These are phyloP conservation scores for Apostasia ramifera DNA, from an alignment of 106 monocot species.

Conservation along the genomic window DNA sequence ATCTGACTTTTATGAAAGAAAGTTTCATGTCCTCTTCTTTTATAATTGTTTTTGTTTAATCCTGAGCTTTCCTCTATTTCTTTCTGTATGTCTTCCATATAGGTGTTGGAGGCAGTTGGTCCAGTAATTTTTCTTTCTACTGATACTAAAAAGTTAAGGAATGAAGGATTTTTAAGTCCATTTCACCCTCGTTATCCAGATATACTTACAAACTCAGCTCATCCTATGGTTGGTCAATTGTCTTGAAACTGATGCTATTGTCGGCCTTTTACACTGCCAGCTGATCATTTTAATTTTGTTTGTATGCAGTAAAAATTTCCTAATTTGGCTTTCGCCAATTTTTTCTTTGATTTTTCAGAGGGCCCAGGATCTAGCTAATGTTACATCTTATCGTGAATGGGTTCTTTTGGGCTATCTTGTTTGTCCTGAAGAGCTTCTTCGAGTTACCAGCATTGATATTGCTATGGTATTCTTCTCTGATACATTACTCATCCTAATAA, in stretches of 20 bases:
- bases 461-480: constrained; percentile 54
- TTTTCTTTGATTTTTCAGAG: constrained; percentile 38
- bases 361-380: constrained; percentile 98
- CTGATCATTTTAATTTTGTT: neutral
- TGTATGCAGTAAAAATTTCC: neutral
- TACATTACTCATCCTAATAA: neutral
- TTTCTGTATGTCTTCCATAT: constrained; percentile 7
- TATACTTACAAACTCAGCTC: constrained; percentile 98
- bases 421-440: constrained; percentile 94
- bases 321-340: neutral
- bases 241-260: neutral
- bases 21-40: no score
- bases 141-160: constrained; percentile 92
- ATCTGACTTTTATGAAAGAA: no score
- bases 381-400: constrained; percentile 95
- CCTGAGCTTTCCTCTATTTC: neutral
- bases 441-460: constrained; percentile 98
- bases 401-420: constrained; percentile 94
- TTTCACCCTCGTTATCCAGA: constrained; percentile 99
- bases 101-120: constrained; percentile 97
- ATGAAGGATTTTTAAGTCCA: constrained; percentile 97
- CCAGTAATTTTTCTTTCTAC: constrained; percentile 94
- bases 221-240: constrained; percentile 66
- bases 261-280: neutral
- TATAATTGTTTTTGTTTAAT: neutral